Evolutionary conservation across 2,329 filamentous ascomycete genomes (phyloP), one percentile per base, ranked within the genome.

Genomic region (Aspergillus sp.): DNA sequence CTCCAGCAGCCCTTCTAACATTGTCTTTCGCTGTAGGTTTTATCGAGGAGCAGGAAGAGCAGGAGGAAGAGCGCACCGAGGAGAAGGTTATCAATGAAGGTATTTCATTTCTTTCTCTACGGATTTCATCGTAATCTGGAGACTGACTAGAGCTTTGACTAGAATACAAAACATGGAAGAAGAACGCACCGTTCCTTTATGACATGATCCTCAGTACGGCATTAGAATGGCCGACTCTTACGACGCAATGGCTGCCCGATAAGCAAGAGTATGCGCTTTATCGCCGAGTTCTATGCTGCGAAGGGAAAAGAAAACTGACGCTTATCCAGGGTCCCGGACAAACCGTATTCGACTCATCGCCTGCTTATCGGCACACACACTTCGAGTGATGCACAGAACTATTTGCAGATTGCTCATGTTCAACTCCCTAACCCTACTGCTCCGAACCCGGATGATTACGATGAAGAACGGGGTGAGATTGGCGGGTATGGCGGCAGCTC

Each of bases 81-180:
- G 86, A 94, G 69, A 90, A 94, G 70, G 77, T 95, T 48, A 90
- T 97, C 70, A 97, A 97, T 58, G 93, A 98, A 75, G 87, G 86
- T 86, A 73, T 40, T 30, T 27, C 3, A 7, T 11, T 35, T 35
- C n/a, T 13, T 6, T 13, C 5, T 29, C 29, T 12, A 40, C 9
- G 27, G 28, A 10, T 28, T 29, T n/a, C 38, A 11, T 7, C 13
- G 34, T 19, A 19, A 36, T 11, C 19, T 27, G 36, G 29, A 19
- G 19, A 19, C 48, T 46, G 40, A 52, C 27, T 19, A 9, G n/a
- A 26, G 30, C 4, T 28, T 38, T 37, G 19, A 31, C 33, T 58
- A 90, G 93, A 98, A 68, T 98, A 98, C 80, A 98, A 98, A 69
- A 96, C 91, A 54, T 98, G 93, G 93, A 98, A 98, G 78, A 98